These are phyloP conservation scores for Ehretia macrophylla DNA, from an alignment of 257 asterid species.

Conservation along the genomic window DNA sequence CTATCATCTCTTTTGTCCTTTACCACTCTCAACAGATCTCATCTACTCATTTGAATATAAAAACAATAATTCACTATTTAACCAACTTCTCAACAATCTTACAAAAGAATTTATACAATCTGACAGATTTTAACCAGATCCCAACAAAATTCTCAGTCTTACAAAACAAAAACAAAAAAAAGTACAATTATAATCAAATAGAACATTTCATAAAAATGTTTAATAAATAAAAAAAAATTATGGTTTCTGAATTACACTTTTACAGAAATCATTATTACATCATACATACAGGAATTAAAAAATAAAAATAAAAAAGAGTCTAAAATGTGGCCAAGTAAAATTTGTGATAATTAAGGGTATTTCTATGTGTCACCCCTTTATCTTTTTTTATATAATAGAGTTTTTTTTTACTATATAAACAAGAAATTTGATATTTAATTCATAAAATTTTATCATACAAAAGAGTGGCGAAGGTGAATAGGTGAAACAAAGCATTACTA, in stretches of 20 bases:
- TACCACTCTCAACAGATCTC: not conserved
- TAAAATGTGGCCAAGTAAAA: too few relatives aligned
- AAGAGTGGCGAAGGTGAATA: too few relatives aligned
- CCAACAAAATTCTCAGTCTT: not conserved
- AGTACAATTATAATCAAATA: too few relatives aligned
- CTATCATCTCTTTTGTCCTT: constrained; percentile 2
- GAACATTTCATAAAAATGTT: not conserved
- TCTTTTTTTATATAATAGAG: too few relatives aligned
- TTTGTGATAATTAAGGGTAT: too few relatives aligned
- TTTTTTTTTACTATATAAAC: too few relatives aligned
- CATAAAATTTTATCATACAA: too few relatives aligned
- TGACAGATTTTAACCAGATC: constrained; percentile 1
- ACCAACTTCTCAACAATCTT: not conserved
- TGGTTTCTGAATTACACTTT: not conserved
- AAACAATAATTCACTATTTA: not conserved
- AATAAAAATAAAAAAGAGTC: too few relatives aligned
- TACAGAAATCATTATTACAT: not conserved
- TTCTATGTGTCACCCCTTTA: too few relatives aligned
- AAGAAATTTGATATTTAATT: too few relatives aligned
- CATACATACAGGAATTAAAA: too few relatives aligned
- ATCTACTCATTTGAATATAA: not conserved
- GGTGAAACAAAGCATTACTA: too few relatives aligned
- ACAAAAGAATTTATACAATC: not conserved
- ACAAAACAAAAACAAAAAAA: not conserved
- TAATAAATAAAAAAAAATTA: not conserved